Evolutionary conservation across 2,329 filamentous ascomycete species (phyloP).

Genomic region (Penicillium paneum): DNA sequence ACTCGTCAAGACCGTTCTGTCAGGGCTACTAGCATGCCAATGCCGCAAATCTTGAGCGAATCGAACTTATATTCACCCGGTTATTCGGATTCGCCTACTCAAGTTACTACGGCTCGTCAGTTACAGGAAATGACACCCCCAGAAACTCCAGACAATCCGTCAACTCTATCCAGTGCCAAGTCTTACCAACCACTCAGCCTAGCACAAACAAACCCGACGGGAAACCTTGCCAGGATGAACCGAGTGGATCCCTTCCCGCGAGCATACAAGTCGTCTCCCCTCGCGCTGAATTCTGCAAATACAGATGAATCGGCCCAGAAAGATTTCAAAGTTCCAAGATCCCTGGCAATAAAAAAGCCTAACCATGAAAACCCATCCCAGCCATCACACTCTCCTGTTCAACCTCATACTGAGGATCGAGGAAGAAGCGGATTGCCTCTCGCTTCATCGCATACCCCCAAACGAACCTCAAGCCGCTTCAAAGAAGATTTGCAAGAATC

Average conservation of each 20-base stretch:
- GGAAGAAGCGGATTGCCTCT: constrained; percentile 3
- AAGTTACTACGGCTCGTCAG: constrained; percentile 5
- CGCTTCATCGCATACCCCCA: background rate
- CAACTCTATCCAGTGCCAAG: background rate
- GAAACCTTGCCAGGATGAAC: constrained; percentile 4
- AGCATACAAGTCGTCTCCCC: constrained; percentile 34
- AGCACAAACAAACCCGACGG: background rate
- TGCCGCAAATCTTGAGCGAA: constrained; percentile 1
- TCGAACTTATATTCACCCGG: background rate
- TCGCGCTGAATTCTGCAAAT: constrained; percentile 25
- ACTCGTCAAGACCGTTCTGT: background rate
- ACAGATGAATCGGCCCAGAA: constrained; percentile 10
- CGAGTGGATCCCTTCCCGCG: constrained; percentile 10
- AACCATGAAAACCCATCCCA: background rate
- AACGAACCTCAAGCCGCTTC: background rate
- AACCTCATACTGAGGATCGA: constrained; percentile 7
- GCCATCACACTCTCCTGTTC: constrained; percentile 1
- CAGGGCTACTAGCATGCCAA: background rate
- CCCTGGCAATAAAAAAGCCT: background rate
- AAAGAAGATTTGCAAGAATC: constrained; percentile 4
- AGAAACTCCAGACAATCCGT: background rate
- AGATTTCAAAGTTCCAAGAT: background rate
- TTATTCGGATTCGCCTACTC: background rate
- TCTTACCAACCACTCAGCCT: background rate
- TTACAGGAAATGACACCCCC: constrained; percentile 2